phyloP scores from a whole-genome alignment of 2,329 filamentous ascomycete genomes.

The Xylariaceae sp. region DNA sequence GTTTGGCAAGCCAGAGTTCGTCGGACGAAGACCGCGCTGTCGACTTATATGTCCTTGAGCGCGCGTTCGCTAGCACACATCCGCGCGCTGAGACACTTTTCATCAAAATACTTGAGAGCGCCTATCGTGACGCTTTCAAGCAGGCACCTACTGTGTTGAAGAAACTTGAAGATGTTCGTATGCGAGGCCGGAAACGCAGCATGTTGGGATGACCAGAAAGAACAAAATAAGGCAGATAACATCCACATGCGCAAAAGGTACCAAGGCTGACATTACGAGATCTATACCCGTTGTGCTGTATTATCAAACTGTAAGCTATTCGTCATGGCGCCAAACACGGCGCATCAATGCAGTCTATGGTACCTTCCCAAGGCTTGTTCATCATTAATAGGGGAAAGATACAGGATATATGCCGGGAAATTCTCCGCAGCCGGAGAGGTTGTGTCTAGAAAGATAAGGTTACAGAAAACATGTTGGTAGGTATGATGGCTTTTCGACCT shows the following conservation, averaged over 20 bases:
- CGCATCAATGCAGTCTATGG: conserved; percentile 15
- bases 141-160: conserved; percentile 70
- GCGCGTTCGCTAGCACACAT: conserved; percentile 93
- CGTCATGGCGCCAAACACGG: too few species aligned
- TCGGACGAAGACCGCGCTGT: conserved; percentile 93
- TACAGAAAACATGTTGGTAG: neutral
- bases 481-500: conserved; percentile 29
- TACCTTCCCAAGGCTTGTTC: conserved; percentile 9
- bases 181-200: conserved; percentile 92
- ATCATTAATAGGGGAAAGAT: too few species aligned
- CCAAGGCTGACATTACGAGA: too few species aligned
- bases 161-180: conserved; percentile 84
- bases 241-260: too few species aligned
- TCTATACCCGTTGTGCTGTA: too few species aligned
- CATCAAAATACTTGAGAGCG: conserved; percentile 60
- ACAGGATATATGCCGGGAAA: too few species aligned
- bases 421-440: neutral
- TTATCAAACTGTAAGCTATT: too few species aligned
- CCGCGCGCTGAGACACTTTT: conserved; percentile 78
- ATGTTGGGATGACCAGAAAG: conserved; percentile 71
- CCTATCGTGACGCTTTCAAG: conserved; percentile 72
- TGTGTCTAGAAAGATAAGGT: neutral
- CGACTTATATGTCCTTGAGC: conserved; percentile 91
- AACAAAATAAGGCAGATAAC: too few species aligned
- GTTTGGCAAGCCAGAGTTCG: conserved; percentile 74